A percentile compares a stretch with the other conserved stretches of the same genome.
Evolutionary conservation across 805 yeast genomes (phyloP).

Genomic region (Nakazawaea ambrosiae): DNA sequence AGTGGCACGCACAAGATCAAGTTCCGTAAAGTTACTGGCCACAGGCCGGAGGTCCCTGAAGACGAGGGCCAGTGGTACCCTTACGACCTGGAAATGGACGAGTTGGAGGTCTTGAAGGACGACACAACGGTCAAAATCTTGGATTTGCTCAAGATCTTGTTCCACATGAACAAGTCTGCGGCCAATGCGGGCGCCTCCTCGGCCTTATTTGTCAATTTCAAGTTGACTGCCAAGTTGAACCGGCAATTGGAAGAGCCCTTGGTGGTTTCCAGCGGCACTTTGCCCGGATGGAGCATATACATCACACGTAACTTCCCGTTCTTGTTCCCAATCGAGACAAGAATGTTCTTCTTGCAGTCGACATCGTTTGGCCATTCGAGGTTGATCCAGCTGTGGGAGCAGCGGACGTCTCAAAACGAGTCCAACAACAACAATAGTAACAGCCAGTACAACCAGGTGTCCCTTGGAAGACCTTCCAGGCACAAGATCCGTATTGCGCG

Average conservation of each 20-base stretch:
- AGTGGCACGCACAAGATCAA: conserved; percentile 42
- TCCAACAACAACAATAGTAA: conserved; percentile 12
- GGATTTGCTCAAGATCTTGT: conserved; percentile 40
- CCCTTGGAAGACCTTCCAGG: conserved; percentile 68
- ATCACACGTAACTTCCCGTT: conserved; percentile 74
- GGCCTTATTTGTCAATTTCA: conserved; percentile 58
- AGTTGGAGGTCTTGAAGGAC: conserved; percentile 25
- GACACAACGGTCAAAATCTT: conserved; percentile 32
- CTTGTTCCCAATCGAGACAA: conserved; percentile 74
- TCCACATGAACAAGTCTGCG: conserved; percentile 28
- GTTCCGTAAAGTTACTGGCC: conserved; percentile 32
- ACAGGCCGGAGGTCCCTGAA: conserved; percentile 15
- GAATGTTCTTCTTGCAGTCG: conserved; percentile 71
- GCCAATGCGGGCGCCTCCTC: conserved; percentile 21
- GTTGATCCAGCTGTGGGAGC: conserved; percentile 71
- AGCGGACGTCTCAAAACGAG: conserved; percentile 32
- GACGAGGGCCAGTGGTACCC: conserved; percentile 25
- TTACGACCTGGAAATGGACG: conserved; percentile 20
- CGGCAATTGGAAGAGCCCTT: conserved; percentile 87
- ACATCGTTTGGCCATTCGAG: conserved; percentile 91
- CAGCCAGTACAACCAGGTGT: conserved; percentile 19
- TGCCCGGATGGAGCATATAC: conserved; percentile 80
- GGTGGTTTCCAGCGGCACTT: conserved; percentile 75
- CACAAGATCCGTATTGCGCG: conserved; percentile 78
- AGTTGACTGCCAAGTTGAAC: conserved; percentile 77